Conservation (phyloP, 768 basidiomycete species). For the Phanerochaete sordida region DNA sequence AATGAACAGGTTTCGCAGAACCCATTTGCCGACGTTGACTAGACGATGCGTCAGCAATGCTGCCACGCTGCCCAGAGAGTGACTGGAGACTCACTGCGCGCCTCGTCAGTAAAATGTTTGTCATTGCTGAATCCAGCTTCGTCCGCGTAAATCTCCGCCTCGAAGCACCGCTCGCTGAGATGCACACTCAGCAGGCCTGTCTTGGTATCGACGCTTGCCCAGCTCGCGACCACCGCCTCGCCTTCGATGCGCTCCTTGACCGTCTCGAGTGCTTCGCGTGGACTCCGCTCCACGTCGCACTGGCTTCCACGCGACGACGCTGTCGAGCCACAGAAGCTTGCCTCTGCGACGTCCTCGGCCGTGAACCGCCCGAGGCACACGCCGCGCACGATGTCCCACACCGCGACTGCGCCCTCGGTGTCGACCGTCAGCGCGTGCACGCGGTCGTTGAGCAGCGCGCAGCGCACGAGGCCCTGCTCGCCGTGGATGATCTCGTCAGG, state of each 20-base stretch:
- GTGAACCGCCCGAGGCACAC: conserved; percentile 69
- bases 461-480: conserved; percentile 78
- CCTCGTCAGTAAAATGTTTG: conserved; percentile 68
- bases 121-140: conserved; percentile 72
- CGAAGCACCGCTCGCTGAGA: conserved; percentile 84
- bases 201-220: conserved; percentile 89
- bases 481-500: conserved; percentile 77
- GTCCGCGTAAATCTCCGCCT: conserved; percentile 93
- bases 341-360: conserved; percentile 61
- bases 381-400: conserved; percentile 88
- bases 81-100: conserved; percentile 56
- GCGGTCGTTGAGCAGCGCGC: conserved; percentile 80
- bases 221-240: conserved; percentile 79
- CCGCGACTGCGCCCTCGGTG: conserved; percentile 81
- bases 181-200: conserved; percentile 87
- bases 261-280: conserved; percentile 80
- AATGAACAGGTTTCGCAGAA: conserved; percentile 79
- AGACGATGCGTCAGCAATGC: not conserved
- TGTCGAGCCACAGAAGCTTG: conserved; percentile 43
- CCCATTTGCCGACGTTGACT: conserved; percentile 96
- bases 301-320: conserved; percentile 17
- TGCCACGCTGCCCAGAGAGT: conserved; percentile 4
- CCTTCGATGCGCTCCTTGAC: conserved; percentile 94
- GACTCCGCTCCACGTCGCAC: conserved; percentile 50
- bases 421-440: conserved; percentile 90